Conservation (phyloP, 768 basidiomycete species). For the Mycena alexandri region DNA sequence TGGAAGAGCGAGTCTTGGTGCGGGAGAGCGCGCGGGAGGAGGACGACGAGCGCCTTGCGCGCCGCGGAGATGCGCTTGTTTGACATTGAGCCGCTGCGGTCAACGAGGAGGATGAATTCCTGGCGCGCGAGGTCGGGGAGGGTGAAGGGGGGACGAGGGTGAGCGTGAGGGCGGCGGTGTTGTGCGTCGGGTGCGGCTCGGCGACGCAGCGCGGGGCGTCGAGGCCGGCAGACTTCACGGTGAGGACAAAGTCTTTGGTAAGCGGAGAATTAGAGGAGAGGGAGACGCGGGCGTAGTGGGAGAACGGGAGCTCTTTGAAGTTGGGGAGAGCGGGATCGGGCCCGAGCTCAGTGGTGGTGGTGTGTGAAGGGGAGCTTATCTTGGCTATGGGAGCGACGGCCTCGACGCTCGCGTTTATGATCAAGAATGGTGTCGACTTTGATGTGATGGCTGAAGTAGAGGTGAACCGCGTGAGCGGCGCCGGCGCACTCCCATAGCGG, state of each 20-base stretch:
- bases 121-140: conserved; percentile 41
- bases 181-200: conserved; percentile 15
- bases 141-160: conserved; percentile 57
- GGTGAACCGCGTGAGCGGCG: background rate
- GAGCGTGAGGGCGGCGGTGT: conserved; percentile 52
- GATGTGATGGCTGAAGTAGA: background rate
- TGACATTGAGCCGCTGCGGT: conserved; percentile 51
- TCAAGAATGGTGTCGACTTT: conserved; percentile 16
- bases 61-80: conserved; percentile 49
- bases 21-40: conserved; percentile 56
- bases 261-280: conserved; percentile 38
- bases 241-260: conserved; percentile 63
- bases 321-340: conserved; percentile 34
- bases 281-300: conserved; percentile 29
- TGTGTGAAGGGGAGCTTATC: conserved; percentile 30
- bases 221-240: conserved; percentile 38
- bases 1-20: conserved; percentile 24
- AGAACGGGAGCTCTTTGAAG: conserved; percentile 19
- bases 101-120: conserved; percentile 26
- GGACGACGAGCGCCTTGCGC: conserved; percentile 51
- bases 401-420: conserved; percentile 26
- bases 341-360: conserved; percentile 33
- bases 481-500: conserved; percentile 35
- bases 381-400: conserved; percentile 25
- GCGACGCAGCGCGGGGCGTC: conserved; percentile 28